phyloP scores from a whole-genome alignment of 768 basidiomycete genomes.

The Mycena galericulata region DNA sequence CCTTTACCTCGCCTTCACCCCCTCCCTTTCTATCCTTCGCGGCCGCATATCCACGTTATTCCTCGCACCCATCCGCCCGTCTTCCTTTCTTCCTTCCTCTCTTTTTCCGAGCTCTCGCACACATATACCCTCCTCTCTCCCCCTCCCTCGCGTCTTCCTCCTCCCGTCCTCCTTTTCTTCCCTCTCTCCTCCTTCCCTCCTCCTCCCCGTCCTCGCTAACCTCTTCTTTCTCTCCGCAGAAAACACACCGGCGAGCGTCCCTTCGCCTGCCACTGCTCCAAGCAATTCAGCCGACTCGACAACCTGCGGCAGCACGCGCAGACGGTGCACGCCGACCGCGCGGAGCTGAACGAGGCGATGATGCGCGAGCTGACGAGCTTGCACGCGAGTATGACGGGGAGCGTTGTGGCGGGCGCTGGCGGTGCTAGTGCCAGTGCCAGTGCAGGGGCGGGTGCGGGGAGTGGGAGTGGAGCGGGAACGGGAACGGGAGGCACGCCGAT shows the following conservation, averaged over 20 bases:
- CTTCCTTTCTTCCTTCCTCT: too few relatives aligned
- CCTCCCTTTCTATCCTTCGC: too few relatives aligned
- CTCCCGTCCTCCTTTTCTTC: constrained; percentile 26
- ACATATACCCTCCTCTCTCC: constrained; percentile 6
- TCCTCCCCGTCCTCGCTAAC: not conserved
- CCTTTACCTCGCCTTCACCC: too few relatives aligned
- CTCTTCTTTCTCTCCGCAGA: constrained; percentile 59
- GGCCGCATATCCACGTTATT: too few relatives aligned
- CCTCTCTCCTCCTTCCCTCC: not conserved
- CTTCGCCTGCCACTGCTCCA: constrained; percentile 95
- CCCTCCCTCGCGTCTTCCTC: constrained; percentile 19
- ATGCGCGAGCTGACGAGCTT: constrained; percentile 90
- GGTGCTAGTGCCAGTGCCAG: too few relatives aligned
- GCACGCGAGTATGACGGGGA: constrained; percentile 86
- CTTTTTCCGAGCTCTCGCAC: not conserved
- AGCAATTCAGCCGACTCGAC: constrained; percentile 96
- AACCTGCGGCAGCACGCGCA: constrained; percentile 97
- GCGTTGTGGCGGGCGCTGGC: too few relatives aligned
- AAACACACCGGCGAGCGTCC: constrained; percentile 99
- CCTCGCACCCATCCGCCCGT: too few relatives aligned
- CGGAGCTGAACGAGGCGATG: constrained; percentile 89
- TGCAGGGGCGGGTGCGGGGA: too few relatives aligned
- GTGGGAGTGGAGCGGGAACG: too few relatives aligned
- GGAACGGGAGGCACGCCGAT: too few relatives aligned
- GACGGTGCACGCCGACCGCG: constrained; percentile 96